A percentile compares a stretch with the other conserved stretches of the same genome.
Evolutionary conservation across 108 stramenopile species (phyloP).

Genomic region (Pseudonitzschia pungens): DNA sequence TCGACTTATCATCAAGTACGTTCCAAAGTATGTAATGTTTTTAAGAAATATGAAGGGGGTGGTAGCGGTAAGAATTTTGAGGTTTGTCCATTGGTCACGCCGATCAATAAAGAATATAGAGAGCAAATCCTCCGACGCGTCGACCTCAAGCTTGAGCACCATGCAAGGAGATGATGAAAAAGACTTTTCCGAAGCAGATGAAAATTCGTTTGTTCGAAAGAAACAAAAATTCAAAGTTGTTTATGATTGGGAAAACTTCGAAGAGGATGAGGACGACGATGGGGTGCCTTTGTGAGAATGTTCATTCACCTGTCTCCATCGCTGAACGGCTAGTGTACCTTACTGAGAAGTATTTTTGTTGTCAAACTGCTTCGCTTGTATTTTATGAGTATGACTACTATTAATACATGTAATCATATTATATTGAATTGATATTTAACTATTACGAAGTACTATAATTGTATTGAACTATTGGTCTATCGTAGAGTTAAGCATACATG

Average conservation of each 20-base stretch:
- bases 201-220: not conserved
- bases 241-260: constrained; percentile 45
- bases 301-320: not conserved
- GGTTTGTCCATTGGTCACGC: constrained; percentile 75
- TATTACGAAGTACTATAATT: too few relatives aligned
- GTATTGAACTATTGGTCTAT: too few relatives aligned
- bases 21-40: constrained; percentile 83
- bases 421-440: too few relatives aligned
- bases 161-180: constrained; percentile 24
- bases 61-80: constrained; percentile 55
- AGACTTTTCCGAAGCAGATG: not conserved
- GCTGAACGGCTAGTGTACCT: not conserved
- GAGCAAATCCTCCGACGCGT: constrained; percentile 19
- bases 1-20: constrained; percentile 70
- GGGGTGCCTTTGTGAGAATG: constrained; percentile 27
- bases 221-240: constrained; percentile 15
- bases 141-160: constrained; percentile 22
- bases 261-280: constrained; percentile 50
- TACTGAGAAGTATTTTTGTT: not conserved
- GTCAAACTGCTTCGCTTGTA: too few relatives aligned
- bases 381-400: too few relatives aligned
- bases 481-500: too few relatives aligned
- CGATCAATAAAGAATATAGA: constrained; percentile 26
- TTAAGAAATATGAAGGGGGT: constrained; percentile 80
- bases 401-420: too few relatives aligned